These are phyloP conservation scores for Decorospora gaudefroyi DNA, from an alignment of 2,329 filamentous ascomycete genomes.

Conservation along the genomic window DNA sequence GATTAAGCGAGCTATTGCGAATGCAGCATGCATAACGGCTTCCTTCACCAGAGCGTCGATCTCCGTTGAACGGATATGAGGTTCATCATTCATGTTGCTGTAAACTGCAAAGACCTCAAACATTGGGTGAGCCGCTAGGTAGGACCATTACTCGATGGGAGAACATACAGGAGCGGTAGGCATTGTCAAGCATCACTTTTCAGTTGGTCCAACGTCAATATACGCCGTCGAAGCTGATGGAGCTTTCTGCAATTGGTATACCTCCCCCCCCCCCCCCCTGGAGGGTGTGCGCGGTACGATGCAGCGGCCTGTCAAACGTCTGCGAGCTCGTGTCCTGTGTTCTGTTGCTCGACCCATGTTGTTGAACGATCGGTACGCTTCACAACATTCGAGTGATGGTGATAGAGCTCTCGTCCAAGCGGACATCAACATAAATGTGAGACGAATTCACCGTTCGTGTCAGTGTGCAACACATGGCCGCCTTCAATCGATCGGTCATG, in stretches of 20 bases:
- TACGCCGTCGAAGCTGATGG: neutral
- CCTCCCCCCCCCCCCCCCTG: no score
- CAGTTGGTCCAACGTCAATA: neutral
- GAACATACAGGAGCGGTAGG: no score
- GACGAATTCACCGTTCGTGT: constrained; percentile 4
- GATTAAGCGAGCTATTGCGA: constrained; percentile 24
- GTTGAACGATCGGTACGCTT: constrained; percentile 8
- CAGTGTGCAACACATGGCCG: neutral
- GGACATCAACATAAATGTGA: neutral
- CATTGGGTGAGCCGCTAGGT: no score
- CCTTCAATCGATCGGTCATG: constrained; percentile 4
- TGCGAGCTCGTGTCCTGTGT: constrained; percentile 10
- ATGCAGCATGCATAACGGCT: constrained; percentile 27
- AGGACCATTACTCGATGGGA: no score
- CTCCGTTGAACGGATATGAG: constrained; percentile 10
- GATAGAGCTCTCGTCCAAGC: neutral
- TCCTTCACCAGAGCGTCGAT: constrained; percentile 18
- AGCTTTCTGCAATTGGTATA: no score
- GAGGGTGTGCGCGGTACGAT: constrained; percentile 12
- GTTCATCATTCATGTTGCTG: no score
- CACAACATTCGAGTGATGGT: constrained; percentile 9
- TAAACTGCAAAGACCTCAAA: no score
- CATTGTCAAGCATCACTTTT: no score
- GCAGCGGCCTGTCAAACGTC: constrained; percentile 11
- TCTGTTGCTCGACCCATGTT: constrained; percentile 7